These are phyloP conservation scores for Guyanaporus albipodus DNA, from an alignment of 768 basidiomycete genomes.

Conservation along the genomic window DNA sequence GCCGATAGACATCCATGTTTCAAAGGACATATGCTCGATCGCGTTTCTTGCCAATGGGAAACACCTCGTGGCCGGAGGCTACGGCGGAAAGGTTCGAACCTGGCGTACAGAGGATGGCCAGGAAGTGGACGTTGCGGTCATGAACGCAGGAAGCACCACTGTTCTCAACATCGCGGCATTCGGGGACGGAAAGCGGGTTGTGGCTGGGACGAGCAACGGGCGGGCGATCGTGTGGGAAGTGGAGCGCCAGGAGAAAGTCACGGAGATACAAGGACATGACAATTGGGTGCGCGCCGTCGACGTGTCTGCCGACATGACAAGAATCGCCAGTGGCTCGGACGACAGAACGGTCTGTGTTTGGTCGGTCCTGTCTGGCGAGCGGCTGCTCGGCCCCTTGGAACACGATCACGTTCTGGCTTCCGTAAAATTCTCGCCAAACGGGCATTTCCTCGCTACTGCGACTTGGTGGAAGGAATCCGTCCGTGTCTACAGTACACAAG, in stretches of 20 bases:
- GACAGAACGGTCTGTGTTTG: slow-evolving; percentile 10
- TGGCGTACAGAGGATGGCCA: slow-evolving; percentile 4
- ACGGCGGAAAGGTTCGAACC: slow-evolving; percentile 5
- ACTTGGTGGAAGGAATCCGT: slow-evolving; percentile 12
- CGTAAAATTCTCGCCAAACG: slow-evolving; percentile 13
- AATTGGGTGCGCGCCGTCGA: slow-evolving; percentile 17
- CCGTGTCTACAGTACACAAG: slow-evolving; percentile 7
- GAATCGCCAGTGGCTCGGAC: slow-evolving; percentile 10
- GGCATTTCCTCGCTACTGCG: slow-evolving; percentile 9
- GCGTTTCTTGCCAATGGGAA: slow-evolving; percentile 4
- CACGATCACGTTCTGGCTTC: slow-evolving; percentile 4
- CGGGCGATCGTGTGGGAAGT: slow-evolving; percentile 10
- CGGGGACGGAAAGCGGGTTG: slow-evolving; percentile 10
- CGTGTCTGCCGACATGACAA: slow-evolving; percentile 10
- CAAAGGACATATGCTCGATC: slow-evolving; percentile 9
- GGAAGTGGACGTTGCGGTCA: slow-evolving; percentile 1
- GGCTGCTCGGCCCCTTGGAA: slow-evolving; percentile 7
- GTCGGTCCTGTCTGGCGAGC: slow-evolving; percentile 7
- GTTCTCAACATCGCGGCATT: slow-evolving; percentile 7
- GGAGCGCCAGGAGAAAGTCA: slow-evolving; percentile 2
- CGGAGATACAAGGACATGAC: slow-evolving; percentile 6
- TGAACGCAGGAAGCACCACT: slow-evolving; percentile 3
- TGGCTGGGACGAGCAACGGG: slow-evolving; percentile 1
- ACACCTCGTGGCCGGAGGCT: slow-evolving; percentile 8
- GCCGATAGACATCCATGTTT: background rate